Evolutionary conservation across 208 protist species (phyloP), one percentile per base, ranked within the genome.

Genomic region (Trypanosoma avium): DNA sequence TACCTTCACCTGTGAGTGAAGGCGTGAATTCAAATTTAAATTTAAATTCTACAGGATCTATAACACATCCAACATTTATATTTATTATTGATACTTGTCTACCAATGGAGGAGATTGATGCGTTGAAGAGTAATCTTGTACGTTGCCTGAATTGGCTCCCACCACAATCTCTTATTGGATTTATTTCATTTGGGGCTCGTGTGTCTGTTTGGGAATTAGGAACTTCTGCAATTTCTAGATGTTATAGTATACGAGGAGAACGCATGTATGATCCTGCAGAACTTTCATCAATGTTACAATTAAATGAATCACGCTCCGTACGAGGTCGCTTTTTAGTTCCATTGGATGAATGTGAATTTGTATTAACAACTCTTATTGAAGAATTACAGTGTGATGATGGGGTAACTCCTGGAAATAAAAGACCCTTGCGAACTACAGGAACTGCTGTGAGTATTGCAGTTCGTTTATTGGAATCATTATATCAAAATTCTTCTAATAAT

Each of bases 41-140:
- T n/a, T n/a, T n/a, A n/a, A n/a, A n/a, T n/a, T n/a, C n/a, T n/a
- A n/a, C n/a, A n/a, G n/a, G n/a, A n/a, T n/a, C n/a, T n/a, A n/a
- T 30, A 7, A 53, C 42, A 4, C 58, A 61, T 42, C 79, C 77
- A 8, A 73, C 69, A 3, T 92, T 91, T 46, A 70, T 99, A 43
- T 98, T 99, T 62, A 89, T 99, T 21, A 82, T 99, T 27, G 99
- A 99, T 81, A 95, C 84, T 21, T 99, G 97, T 70, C 61, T 99
- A 22, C 81, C 67, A 12, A 52, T 70, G 2, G 93, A 97, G 27
- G 97, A 99, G 63, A 71, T 99, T 42, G 66, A 86, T 38, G 83
- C 88, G 8, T 75, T 99, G 17, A 97, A 96, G 56, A 83, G 89
- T 36, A 84, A 95, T 29, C 80, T 99, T 32, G 56, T 94, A 38